Evolutionary conservation across 1,284 basidiomycete species (phyloP).

Genomic region (Sporisorium reilianum): DNA sequence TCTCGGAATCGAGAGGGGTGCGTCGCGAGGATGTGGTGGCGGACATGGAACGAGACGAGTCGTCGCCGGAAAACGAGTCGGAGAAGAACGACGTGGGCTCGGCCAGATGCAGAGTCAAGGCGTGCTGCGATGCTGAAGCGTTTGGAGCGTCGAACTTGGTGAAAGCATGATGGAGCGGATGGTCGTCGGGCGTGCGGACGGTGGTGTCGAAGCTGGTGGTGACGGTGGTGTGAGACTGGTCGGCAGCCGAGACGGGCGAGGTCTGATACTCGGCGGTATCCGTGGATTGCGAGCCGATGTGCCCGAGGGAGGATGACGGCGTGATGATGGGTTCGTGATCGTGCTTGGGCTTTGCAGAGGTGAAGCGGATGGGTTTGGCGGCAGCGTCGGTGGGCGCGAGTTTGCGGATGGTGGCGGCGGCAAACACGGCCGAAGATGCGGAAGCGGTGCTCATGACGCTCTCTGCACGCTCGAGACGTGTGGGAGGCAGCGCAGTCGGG

Average conservation of each 20-base stretch:
- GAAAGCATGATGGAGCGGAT: not conserved
- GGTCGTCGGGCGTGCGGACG: constrained; percentile 8
- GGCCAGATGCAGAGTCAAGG: constrained; percentile 7
- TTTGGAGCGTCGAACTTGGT: not conserved
- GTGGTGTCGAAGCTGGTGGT: constrained; percentile 29
- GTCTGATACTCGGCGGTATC: constrained; percentile 19
- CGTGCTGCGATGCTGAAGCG: not conserved
- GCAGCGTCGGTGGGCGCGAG: constrained; percentile 20
- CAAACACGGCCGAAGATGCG: constrained; percentile 15
- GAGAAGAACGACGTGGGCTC: constrained; percentile 30
- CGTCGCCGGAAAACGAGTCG: constrained; percentile 26
- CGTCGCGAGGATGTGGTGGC: constrained; percentile 14
- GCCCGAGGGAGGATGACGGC: constrained; percentile 29
- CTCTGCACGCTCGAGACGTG: constrained; percentile 30
- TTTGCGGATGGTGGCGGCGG: constrained; percentile 43
- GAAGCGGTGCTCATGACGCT: constrained; percentile 44
- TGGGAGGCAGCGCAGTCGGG: constrained; percentile 1
- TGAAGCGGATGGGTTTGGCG: constrained; percentile 32
- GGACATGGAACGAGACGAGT: constrained; percentile 12
- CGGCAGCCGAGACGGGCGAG: constrained; percentile 18
- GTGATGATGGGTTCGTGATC: constrained; percentile 20
- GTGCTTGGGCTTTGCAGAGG: constrained; percentile 17
- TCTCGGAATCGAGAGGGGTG: not conserved
- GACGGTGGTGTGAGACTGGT: constrained; percentile 21
- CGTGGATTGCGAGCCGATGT: constrained; percentile 21